A percentile compares a stretch with the other conserved stretches of the same genome.
Conservation (phyloP, 2,329 filamentous ascomycete species). For the Beauveria rudraprayagi region DNA sequence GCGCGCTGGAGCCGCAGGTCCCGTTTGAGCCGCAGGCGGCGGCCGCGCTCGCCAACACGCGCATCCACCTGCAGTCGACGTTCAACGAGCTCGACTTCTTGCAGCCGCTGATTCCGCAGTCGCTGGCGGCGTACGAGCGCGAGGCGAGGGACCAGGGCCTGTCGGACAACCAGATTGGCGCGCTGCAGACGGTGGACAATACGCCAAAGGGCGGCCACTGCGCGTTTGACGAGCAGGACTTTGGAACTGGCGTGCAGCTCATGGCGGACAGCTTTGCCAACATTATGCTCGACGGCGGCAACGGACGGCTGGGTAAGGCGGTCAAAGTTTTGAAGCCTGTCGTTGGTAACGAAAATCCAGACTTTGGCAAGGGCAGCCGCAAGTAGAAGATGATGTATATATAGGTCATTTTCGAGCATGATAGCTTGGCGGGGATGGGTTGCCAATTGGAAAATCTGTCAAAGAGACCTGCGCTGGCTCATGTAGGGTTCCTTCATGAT, state of each 20-base stretch:
- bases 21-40: constrained; percentile 32
- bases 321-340: constrained; percentile 25
- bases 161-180: constrained; percentile 34
- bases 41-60: constrained; percentile 35
- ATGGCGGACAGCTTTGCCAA: constrained; percentile 44
- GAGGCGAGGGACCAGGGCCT: constrained; percentile 37
- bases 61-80: constrained; percentile 50
- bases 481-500: no score
- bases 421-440: neutral
- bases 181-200: constrained; percentile 49
- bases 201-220: constrained; percentile 49
- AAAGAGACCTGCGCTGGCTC: no score
- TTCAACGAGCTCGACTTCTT: constrained; percentile 40
- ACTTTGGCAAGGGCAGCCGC: neutral
- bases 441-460: no score
- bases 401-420: neutral
- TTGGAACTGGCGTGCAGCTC: constrained; percentile 49
- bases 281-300: constrained; percentile 42
- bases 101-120: constrained; percentile 41
- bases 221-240: constrained; percentile 46
- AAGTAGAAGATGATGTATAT: neutral
- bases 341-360: constrained; percentile 7
- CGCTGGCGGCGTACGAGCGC: constrained; percentile 43
- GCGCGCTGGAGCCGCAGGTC: constrained; percentile 45
- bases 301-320: constrained; percentile 41